A percentile compares a stretch with the other conserved stretches of the same genome.
phyloP scores from a whole-genome alignment of 1,284 basidiomycete species.

The Leccinum pallidistipes region DNA sequence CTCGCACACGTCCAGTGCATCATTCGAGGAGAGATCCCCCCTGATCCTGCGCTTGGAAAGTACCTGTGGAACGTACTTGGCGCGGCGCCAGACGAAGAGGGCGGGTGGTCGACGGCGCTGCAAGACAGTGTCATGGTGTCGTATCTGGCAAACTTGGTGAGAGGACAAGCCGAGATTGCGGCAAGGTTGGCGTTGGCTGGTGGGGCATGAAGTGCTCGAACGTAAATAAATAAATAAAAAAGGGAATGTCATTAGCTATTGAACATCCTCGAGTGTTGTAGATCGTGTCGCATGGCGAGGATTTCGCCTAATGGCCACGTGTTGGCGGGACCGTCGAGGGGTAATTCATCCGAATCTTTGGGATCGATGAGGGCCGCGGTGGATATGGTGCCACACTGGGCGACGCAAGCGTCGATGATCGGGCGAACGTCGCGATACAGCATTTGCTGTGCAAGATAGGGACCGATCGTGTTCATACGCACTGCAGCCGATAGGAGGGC shows the following conservation, averaged over 20 bases:
- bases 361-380: slow-evolving; percentile 36
- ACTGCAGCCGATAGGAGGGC: slow-evolving; percentile 89
- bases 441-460: slow-evolving; percentile 90
- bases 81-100: slow-evolving; percentile 66
- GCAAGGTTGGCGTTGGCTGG: slow-evolving; percentile 81
- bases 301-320: slow-evolving; percentile 99
- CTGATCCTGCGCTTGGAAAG: slow-evolving; percentile 87
- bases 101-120: slow-evolving; percentile 72
- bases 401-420: slow-evolving; percentile 58
- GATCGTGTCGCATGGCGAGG: slow-evolving; percentile 85
- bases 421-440: slow-evolving; percentile 72
- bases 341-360: slow-evolving; percentile 39
- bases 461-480: slow-evolving; percentile 89
- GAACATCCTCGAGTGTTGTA: slow-evolving; percentile 95
- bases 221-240: neutral
- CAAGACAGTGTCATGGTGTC: slow-evolving; percentile 94
- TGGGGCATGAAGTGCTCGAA: slow-evolving; percentile 27
- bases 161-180: slow-evolving; percentile 93
- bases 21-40: slow-evolving; percentile 73
- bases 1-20: slow-evolving; percentile 87
- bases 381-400: slow-evolving; percentile 44
- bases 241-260: slow-evolving; percentile 58
- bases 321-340: slow-evolving; percentile 65
- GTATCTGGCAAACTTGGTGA: slow-evolving; percentile 92
- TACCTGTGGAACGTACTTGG: slow-evolving; percentile 91